phyloP scores from a whole-genome alignment of 2,329 filamentous ascomycete genomes.

The Capronia coronata region DNA sequence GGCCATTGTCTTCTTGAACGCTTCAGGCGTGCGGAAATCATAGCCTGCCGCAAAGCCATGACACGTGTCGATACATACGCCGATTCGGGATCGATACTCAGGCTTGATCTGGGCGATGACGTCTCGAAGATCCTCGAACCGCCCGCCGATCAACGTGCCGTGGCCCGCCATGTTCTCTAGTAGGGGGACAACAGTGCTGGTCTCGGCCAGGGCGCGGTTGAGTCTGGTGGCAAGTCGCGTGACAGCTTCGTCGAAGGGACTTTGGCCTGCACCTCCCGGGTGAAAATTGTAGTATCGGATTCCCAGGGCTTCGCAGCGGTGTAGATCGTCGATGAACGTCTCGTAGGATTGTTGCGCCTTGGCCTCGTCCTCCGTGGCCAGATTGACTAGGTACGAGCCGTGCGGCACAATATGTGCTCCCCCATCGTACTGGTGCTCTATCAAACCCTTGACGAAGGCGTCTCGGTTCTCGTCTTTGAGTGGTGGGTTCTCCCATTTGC shows the following conservation, averaged over 20 bases:
- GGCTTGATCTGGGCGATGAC: conserved; percentile 65
- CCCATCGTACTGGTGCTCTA: conserved; percentile 64
- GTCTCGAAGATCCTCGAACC: conserved; percentile 77
- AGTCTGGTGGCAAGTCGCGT: conserved; percentile 72
- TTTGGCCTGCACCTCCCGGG: conserved; percentile 72
- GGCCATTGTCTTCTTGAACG: conserved; percentile 66
- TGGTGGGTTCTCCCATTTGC: conserved; percentile 84
- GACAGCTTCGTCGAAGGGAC: conserved; percentile 62
- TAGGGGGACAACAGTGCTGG: conserved; percentile 68
- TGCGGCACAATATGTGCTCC: conserved; percentile 74
- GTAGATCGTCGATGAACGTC: conserved; percentile 80
- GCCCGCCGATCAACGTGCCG: conserved; percentile 79
- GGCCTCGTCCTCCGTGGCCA: conserved; percentile 72
- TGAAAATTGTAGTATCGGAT: conserved; percentile 98
- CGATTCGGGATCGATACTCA: conserved; percentile 76
- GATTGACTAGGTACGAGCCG: conserved; percentile 92
- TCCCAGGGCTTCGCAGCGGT: conserved; percentile 75
- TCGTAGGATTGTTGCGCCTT: conserved; percentile 82
- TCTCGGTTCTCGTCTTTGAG: conserved; percentile 61
- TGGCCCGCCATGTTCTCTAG: conserved; percentile 93
- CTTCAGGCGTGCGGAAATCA: conserved; percentile 68
- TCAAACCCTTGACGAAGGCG: conserved; percentile 63
- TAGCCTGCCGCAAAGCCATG: conserved; percentile 93
- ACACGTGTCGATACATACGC: conserved; percentile 94
- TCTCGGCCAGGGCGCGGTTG: conserved; percentile 73